Percentiles rank a stretch among this genome's conserved stretches.
Conservation (phyloP, 2,329 filamentous ascomycete species). For the Lasiodiplodia sp. region DNA sequence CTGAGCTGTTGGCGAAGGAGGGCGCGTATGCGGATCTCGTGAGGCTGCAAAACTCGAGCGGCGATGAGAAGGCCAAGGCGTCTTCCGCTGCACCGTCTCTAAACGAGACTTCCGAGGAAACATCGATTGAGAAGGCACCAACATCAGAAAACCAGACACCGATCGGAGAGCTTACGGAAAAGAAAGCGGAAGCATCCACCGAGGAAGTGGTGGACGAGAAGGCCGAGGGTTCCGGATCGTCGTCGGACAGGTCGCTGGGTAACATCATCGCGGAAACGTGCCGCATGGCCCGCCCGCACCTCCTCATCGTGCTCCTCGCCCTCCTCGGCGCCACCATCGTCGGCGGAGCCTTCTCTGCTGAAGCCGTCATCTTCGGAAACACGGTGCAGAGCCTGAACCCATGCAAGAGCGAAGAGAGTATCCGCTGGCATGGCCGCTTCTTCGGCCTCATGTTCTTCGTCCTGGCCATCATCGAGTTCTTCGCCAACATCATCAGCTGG, state of each 20-base stretch:
- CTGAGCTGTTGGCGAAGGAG: conserved; percentile 42
- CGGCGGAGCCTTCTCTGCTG: conserved; percentile 64
- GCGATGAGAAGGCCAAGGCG: conserved; percentile 24
- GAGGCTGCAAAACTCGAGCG: conserved; percentile 50
- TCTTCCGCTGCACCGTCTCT: neutral
- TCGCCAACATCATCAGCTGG: conserved; percentile 68
- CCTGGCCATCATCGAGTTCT: conserved; percentile 65
- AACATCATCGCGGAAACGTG: neutral
- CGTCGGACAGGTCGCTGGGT: conserved; percentile 34
- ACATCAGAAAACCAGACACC: conserved; percentile 31
- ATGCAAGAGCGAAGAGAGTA: conserved; percentile 58
- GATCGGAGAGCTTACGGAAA: conserved; percentile 35
- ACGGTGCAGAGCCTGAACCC: conserved; percentile 64
- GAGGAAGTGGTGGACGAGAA: neutral
- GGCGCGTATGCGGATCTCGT: conserved; percentile 60
- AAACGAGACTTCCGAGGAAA: conserved; percentile 33
- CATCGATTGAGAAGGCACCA: conserved; percentile 30
- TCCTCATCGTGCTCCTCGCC: conserved; percentile 55
- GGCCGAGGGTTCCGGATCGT: neutral
- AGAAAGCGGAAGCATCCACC: conserved; percentile 12
- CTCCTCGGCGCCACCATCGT: conserved; percentile 61
- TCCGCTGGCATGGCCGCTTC: conserved; percentile 59
- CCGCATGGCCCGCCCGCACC: conserved; percentile 47
- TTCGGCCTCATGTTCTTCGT: conserved; percentile 68
- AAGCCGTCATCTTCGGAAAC: conserved; percentile 67